Evolutionary conservation across 1,284 basidiomycete species (phyloP).

Genomic region (Chondrostereum purpureum): DNA sequence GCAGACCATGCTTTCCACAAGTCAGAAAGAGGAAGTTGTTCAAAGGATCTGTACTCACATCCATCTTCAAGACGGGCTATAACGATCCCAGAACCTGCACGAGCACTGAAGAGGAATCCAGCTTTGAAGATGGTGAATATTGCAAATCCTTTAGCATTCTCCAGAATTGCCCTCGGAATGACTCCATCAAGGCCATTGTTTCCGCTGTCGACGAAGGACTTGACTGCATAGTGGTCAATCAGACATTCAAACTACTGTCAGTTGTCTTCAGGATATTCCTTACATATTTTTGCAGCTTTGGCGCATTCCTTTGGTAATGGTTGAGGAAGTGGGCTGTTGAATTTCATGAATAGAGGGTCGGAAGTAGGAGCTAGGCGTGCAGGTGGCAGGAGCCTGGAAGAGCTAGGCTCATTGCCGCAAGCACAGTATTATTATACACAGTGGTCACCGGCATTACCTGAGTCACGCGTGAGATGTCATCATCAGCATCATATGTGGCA

Average conservation of each 20-base stretch:
- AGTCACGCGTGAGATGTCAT: too few relatives aligned
- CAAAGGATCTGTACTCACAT: constrained; percentile 41
- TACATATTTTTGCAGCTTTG: constrained; percentile 73
- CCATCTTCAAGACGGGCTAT: constrained; percentile 85
- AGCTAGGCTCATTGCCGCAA: too few relatives aligned
- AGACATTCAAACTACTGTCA: constrained; percentile 4
- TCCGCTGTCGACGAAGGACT: constrained; percentile 63
- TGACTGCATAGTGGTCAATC: constrained; percentile 36
- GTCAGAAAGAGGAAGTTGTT: too few relatives aligned
- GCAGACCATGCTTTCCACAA: constrained; percentile 90
- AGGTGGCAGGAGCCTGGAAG: too few relatives aligned
- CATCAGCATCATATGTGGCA: too few relatives aligned
- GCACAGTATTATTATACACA: too few relatives aligned
- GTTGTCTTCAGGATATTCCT: constrained; percentile 20
- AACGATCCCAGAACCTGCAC: constrained; percentile 88
- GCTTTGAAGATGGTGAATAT: constrained; percentile 80
- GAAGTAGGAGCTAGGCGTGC: not conserved
- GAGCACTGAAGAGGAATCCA: constrained; percentile 70
- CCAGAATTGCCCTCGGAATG: constrained; percentile 60
- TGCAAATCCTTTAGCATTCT: constrained; percentile 79
- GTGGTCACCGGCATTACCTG: too few relatives aligned
- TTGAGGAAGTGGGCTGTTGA: constrained; percentile 65
- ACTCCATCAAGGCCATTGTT: constrained; percentile 75
- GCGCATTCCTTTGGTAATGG: constrained; percentile 65
- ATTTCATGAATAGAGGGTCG: constrained; percentile 41